Conservation (phyloP, 305 asterid species). For the Rubia tinctorum region DNA sequence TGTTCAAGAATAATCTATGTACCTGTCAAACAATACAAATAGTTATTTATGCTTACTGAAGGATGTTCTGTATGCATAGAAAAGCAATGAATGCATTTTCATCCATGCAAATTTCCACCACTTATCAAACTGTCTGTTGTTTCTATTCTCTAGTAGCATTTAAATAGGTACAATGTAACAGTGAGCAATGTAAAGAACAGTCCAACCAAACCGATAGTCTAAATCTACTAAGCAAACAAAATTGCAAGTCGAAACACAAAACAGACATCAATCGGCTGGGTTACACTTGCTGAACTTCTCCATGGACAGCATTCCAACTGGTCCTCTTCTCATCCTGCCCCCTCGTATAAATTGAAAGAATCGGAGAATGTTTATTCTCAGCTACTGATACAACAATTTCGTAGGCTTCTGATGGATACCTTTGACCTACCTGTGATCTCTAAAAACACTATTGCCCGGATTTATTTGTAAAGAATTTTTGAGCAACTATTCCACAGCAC, state of each 20-base stretch:
- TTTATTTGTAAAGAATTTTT: background rate
- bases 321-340: background rate
- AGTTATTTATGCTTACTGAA: background rate
- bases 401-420: background rate
- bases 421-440: background rate
- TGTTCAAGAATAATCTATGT: background rate
- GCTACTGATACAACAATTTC: background rate
- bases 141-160: background rate
- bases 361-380: conserved; percentile 4
- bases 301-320: background rate
- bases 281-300: background rate
- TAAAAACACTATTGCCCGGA: background rate
- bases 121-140: background rate
- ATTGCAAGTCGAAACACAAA: background rate
- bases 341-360: conserved; percentile 1
- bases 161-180: background rate
- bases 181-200: background rate
- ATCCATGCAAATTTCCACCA: too few relatives aligned
- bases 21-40: background rate
- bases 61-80: background rate
- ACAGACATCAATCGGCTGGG: background rate
- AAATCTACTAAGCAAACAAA: background rate
- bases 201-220: background rate
- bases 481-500: background rate
- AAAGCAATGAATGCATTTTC: background rate